Evolutionary conservation across 1,284 basidiomycete genomes (phyloP).

Genomic region (Singerocomus rubriflavus): DNA sequence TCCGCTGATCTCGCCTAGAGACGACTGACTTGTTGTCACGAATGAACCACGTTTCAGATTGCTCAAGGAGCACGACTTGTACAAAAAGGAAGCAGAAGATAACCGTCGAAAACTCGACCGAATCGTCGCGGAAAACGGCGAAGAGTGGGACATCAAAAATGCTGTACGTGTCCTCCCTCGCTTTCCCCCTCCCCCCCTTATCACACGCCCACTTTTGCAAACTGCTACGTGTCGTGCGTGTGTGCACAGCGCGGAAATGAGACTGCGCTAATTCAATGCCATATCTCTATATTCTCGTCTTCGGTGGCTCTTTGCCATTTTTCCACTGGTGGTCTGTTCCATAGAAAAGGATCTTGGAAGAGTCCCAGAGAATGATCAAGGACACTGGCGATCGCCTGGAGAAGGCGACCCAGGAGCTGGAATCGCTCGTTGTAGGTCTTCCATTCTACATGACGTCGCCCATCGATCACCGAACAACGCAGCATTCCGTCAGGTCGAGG

Average conservation of each 20-base stretch:
- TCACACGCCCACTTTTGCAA: neutral
- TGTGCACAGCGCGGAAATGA: slow-evolving; percentile 32
- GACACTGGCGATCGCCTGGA: slow-evolving; percentile 62
- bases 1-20: slow-evolving; percentile 18
- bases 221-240: slow-evolving; percentile 13
- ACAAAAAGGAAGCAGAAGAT: slow-evolving; percentile 65
- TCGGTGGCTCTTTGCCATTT: slow-evolving; percentile 13
- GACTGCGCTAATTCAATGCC: slow-evolving; percentile 22
- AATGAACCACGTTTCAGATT: slow-evolving; percentile 53
- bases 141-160: slow-evolving; percentile 81
- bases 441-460: slow-evolving; percentile 18
- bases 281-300: slow-evolving; percentile 6
- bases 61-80: slow-evolving; percentile 68
- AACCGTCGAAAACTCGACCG: slow-evolving; percentile 61
- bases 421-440: slow-evolving; percentile 66
- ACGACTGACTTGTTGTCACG: slow-evolving; percentile 32
- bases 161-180: slow-evolving; percentile 51
- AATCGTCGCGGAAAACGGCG: slow-evolving; percentile 56
- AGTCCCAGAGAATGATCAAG: slow-evolving; percentile 78
- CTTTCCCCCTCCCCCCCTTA: neutral
- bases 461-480: slow-evolving; percentile 26
- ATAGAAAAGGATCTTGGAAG: slow-evolving; percentile 72
- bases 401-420: slow-evolving; percentile 60
- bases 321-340: slow-evolving; percentile 1
- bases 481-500: slow-evolving; percentile 49